A percentile compares a stretch with the other conserved stretches of the same genome.
Evolutionary conservation across 306 rosid species (phyloP).

Genomic region (Begonia fuchsioides): DNA sequence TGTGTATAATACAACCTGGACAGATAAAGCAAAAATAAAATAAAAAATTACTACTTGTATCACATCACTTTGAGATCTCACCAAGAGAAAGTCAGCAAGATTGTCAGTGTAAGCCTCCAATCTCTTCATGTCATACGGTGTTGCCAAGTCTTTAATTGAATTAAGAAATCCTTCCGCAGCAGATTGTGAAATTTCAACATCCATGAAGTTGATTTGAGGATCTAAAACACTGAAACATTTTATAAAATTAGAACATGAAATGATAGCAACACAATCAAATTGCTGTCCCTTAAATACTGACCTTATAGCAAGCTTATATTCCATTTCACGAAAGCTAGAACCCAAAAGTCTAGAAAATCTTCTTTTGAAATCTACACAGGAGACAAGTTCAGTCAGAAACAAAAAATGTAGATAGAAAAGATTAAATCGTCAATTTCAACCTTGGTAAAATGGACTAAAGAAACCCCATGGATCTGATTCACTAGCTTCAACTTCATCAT

Average conservation of each 20-base stretch:
- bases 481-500: slow-evolving; percentile 70
- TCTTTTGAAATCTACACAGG: slow-evolving; percentile 52
- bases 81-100: slow-evolving; percentile 76
- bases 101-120: slow-evolving; percentile 74
- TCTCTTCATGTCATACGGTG: slow-evolving; percentile 86
- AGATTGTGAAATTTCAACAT: slow-evolving; percentile 20
- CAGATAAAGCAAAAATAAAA: no score
- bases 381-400: slow-evolving; percentile 6
- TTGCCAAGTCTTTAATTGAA: slow-evolving; percentile 39
- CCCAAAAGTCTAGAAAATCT: slow-evolving; percentile 56
- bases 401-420: background rate
- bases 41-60: background rate
- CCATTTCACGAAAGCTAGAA: slow-evolving; percentile 47
- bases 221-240: slow-evolving; percentile 57
- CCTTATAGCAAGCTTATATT: slow-evolving; percentile 88
- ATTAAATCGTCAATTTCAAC: slow-evolving; percentile 12
- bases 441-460: slow-evolving; percentile 65
- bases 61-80: slow-evolving; percentile 32
- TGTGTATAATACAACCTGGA: no score
- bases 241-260: slow-evolving; percentile 12
- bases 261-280: slow-evolving; percentile 5
- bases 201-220: slow-evolving; percentile 70
- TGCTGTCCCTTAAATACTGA: slow-evolving; percentile 18
- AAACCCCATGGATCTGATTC: slow-evolving; percentile 51
- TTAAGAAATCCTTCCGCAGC: slow-evolving; percentile 27